Percentiles rank a stretch among this genome's conserved stretches.
phyloP scores from a whole-genome alignment of 352 stramenopile species.

The Pilasporangium apinafurcum region DNA sequence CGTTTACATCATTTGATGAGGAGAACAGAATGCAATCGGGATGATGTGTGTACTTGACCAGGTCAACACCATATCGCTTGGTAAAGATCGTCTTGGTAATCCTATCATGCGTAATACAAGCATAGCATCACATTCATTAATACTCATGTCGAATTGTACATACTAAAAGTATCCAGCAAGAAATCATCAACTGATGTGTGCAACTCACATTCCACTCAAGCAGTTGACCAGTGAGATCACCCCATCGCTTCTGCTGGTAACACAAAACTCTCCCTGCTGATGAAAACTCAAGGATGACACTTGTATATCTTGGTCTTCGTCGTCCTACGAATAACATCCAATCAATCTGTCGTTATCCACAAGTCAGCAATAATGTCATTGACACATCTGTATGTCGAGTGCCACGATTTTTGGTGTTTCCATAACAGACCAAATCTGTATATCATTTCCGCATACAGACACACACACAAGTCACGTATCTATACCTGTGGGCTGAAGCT shows the following conservation, averaged over 20 bases:
- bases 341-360: too few relatives aligned
- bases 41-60: slow-evolving; percentile 78
- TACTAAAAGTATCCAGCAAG: too few relatives aligned
- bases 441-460: too few relatives aligned
- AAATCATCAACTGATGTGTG: too few relatives aligned
- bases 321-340: too few relatives aligned
- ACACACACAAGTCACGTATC: not conserved
- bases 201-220: slow-evolving; percentile 66
- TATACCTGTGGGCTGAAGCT: slow-evolving; percentile 60
- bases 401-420: too few relatives aligned
- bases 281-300: slow-evolving; percentile 76
- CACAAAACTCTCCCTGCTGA: slow-evolving; percentile 67
- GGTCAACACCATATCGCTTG: slow-evolving; percentile 77
- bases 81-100: slow-evolving; percentile 82
- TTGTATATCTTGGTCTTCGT: slow-evolving; percentile 52
- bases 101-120: slow-evolving; percentile 15
- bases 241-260: slow-evolving; percentile 70
- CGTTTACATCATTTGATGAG: slow-evolving; percentile 61
- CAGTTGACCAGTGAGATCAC: slow-evolving; percentile 81
- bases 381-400: too few relatives aligned
- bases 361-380: not conserved
- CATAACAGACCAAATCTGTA: too few relatives aligned
- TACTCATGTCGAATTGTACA: not conserved
- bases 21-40: slow-evolving; percentile 84
- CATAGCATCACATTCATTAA: not conserved